Evolutionary conservation across 2,329 filamentous ascomycete species (phyloP).

Genomic region (Leptosphaerulina australis): DNA sequence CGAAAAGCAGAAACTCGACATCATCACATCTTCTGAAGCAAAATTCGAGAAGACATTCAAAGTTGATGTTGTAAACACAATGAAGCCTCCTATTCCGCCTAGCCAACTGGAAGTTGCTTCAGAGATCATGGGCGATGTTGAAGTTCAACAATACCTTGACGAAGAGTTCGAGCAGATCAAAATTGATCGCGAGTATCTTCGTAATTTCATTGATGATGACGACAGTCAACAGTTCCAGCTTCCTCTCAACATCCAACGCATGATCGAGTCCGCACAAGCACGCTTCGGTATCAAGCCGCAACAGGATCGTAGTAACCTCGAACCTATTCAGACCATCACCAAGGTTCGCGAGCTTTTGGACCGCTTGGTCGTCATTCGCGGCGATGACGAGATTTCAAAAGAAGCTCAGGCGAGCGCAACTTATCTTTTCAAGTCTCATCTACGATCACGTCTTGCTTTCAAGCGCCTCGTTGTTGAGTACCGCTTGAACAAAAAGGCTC

Average conservation of each 20-base stretch:
- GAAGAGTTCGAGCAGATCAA: conserved; percentile 82
- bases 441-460: conserved; percentile 89
- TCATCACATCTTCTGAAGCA: conserved; percentile 77
- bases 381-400: conserved; percentile 76
- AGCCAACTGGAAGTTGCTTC: conserved; percentile 84
- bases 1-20: conserved; percentile 88
- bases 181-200: conserved; percentile 76
- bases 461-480: conserved; percentile 88
- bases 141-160: conserved; percentile 84
- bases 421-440: conserved; percentile 86
- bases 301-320: conserved; percentile 82
- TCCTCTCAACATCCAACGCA: conserved; percentile 87
- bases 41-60: conserved; percentile 83
- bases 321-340: conserved; percentile 85
- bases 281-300: conserved; percentile 85
- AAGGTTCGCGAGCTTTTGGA: conserved; percentile 76
- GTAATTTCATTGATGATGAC: conserved; percentile 68
- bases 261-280: conserved; percentile 87
- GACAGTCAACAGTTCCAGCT: conserved; percentile 87
- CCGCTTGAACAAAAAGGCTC: conserved; percentile 85
- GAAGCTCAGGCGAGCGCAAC: conserved; percentile 91
- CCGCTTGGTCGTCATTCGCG: conserved; percentile 83
- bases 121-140: conserved; percentile 85
- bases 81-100: conserved; percentile 64
- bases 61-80: conserved; percentile 83